Evolutionary conservation across 2,329 filamentous ascomycete genomes (phyloP), one percentile per base, ranked within the genome.

Genomic region (Arachnopeziza araneosa): DNA sequence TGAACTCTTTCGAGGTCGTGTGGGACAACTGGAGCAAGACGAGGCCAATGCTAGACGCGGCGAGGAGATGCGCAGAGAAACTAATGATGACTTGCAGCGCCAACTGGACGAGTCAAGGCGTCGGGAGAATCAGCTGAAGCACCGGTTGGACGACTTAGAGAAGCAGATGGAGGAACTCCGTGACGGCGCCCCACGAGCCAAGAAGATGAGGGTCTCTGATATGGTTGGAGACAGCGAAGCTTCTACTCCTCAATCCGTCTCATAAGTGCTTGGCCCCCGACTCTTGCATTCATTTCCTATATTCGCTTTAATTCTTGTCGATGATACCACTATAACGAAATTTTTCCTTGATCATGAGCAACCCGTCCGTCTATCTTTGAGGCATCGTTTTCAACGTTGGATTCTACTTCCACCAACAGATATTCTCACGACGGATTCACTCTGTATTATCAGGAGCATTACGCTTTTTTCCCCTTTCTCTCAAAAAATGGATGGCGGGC

Each of bases 51-150:
- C 88, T 56, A 77, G 87, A 70, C 76, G 85, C 70, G 80, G 83
- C 65, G 76, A 85, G 61, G 81, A 85, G 60, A 79, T 86, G 67
- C 76, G 77, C 59, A 77, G 79, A 55, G 81, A 83, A 65, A 81
- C 80, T 32, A 80, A 83, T 67, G 75, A 76, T 52, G 79, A 77
- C 61, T 73, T 89, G 53, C 81, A 81, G 60, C 77, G 80, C 36
- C 86, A 88, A 65, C 79, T 93, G 1, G 90, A 96, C 32, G 89
- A 93, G 56, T 86, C 87, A 53, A 87, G 92, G 68, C 83, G 85
- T 56, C 83, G 91, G 44, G 92, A 96, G 74, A 90, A 91, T 60
- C 89, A 87, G 60, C 80, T 96, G 48, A 96, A 96, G 76, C 83
- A 89, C 55, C 85, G 89, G 55, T 78, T 96, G n/a, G 88, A 90